Evolutionary conservation across 331 rosid genomes (phyloP).

Genomic region (Cydonia oblonga): DNA sequence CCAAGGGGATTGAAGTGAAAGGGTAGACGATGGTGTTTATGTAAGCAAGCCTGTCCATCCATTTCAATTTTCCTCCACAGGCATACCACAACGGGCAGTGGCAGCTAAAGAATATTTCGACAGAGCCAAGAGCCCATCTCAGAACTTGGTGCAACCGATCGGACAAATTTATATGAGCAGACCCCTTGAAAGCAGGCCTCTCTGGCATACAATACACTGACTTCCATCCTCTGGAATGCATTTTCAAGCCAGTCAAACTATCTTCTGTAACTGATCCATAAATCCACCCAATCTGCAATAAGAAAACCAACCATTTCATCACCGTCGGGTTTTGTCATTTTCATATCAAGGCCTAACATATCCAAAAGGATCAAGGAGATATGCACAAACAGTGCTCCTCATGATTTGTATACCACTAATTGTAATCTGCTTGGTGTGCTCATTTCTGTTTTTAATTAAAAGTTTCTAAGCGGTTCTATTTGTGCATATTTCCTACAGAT

Average conservation of each 20-base stretch:
- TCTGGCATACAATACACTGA: conserved; percentile 85
- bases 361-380: background rate
- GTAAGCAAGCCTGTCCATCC: conserved; percentile 78
- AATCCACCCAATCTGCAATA: conserved; percentile 87
- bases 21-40: conserved; percentile 62
- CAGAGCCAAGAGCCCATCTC: conserved; percentile 75
- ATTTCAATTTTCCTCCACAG: conserved; percentile 71
- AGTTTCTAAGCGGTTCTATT: too few relatives aligned
- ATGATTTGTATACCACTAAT: background rate
- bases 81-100: conserved; percentile 93
- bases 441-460: background rate
- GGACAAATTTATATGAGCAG: conserved; percentile 77
- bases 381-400: background rate
- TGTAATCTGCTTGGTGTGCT: background rate
- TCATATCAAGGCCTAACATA: background rate
- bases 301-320: background rate
- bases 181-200: conserved; percentile 79
- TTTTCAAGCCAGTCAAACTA: conserved; percentile 82
- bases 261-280: conserved; percentile 90
- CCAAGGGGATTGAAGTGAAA: conserved; percentile 74
- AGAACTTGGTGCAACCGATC: conserved; percentile 80
- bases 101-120: conserved; percentile 72
- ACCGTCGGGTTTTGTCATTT: background rate
- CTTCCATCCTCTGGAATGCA: conserved; percentile 98
- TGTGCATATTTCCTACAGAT: background rate